phyloP scores from a whole-genome alignment of 805 yeast genomes.

The Nakazawaea siamensis region DNA sequence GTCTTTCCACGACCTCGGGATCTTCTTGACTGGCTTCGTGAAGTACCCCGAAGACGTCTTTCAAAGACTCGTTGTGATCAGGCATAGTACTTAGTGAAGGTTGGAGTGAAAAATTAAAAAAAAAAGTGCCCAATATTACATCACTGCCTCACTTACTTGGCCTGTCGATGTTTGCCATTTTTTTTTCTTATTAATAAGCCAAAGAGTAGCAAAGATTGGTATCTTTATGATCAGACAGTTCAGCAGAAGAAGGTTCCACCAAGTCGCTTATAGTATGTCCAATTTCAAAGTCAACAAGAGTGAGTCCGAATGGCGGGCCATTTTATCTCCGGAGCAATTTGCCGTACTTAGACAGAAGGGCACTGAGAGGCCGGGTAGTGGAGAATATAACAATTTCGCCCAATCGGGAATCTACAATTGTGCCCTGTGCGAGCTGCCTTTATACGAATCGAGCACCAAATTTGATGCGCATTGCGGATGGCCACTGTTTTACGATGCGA shows the following conservation, averaged over 20 bases:
- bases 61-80: slow-evolving; percentile 3
- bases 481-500: slow-evolving; percentile 93
- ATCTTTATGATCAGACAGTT: background rate
- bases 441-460: slow-evolving; percentile 73
- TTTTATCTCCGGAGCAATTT: slow-evolving; percentile 69
- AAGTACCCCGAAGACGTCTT: slow-evolving; percentile 8
- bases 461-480: slow-evolving; percentile 94
- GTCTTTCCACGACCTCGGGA: slow-evolving; percentile 3
- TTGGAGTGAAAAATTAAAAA: too few species aligned
- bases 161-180: background rate
- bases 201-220: too few species aligned
- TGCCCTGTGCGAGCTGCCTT: slow-evolving; percentile 77
- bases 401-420: slow-evolving; percentile 66
- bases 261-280: background rate
- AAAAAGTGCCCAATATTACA: too few species aligned
- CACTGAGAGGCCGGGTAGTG: slow-evolving; percentile 62
- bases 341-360: slow-evolving; percentile 67
- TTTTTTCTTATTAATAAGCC: too few species aligned
- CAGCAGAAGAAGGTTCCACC: background rate
- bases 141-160: background rate
- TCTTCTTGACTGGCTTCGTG: slow-evolving; percentile 7
- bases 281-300: slow-evolving; percentile 13
- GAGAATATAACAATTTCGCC: slow-evolving; percentile 46
- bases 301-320: slow-evolving; percentile 73
- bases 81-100: too few species aligned